phyloP scores from a whole-genome alignment of 2,329 filamentous ascomycete genomes.

The Verticillium klebahnii region DNA sequence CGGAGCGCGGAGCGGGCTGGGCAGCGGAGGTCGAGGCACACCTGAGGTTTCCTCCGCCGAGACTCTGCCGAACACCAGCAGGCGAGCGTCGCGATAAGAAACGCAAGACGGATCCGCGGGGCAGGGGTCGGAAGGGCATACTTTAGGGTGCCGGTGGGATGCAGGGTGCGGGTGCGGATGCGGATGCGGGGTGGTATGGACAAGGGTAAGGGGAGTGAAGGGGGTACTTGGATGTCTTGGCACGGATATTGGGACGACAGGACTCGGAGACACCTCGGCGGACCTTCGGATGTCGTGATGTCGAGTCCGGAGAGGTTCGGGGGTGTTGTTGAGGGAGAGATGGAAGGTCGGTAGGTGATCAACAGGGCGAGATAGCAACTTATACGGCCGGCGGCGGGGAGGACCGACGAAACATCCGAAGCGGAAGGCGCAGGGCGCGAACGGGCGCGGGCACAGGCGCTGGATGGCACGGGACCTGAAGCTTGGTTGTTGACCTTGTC shows the following conservation, averaged over 20 bases:
- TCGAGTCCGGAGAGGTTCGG: neutral
- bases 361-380: neutral
- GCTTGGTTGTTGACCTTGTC: neutral
- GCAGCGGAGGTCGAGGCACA: neutral
- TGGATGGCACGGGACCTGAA: neutral
- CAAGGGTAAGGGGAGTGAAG: neutral
- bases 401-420: conserved; percentile 2
- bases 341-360: neutral
- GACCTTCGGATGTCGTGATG: neutral
- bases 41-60: neutral
- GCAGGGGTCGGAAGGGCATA: neutral
- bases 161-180: neutral
- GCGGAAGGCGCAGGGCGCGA: neutral
- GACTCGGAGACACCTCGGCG: neutral
- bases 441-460: neutral
- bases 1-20: neutral
- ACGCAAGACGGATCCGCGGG: neutral
- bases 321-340: neutral
- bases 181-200: neutral
- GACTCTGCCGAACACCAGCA: neutral
- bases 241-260: neutral
- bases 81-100: neutral
- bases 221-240: neutral
- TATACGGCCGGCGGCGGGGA: conserved; percentile 3
- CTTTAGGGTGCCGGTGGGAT: neutral